Evolutionary conservation across 225 moss, liverwort and hornwort species (phyloP).

Genomic region (Thuidium tamariscinum): DNA sequence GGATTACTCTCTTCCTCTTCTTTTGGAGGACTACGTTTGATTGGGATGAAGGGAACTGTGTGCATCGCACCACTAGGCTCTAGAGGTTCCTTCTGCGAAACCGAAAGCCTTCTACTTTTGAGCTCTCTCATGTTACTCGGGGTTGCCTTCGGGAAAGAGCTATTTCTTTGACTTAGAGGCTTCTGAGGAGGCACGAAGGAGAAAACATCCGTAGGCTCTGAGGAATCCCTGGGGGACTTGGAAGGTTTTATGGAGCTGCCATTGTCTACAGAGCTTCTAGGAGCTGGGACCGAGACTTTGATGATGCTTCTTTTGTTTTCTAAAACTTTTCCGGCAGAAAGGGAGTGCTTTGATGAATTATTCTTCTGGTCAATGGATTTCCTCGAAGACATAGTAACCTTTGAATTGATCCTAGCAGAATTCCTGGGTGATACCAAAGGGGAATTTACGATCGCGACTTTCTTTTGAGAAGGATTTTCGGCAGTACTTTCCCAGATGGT

Average conservation of each 20-base stretch:
- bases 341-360: background rate
- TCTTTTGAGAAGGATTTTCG: background rate
- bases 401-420: background rate
- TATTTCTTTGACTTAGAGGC: background rate
- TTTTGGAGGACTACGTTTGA: background rate
- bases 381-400: background rate
- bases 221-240: background rate
- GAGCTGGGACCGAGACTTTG: background rate
- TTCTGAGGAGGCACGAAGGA: background rate
- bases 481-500: background rate
- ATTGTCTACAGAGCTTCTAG: background rate
- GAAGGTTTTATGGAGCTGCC: background rate
- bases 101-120: background rate
- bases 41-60: constrained; percentile 8
- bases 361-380: constrained; percentile 9
- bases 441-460: background rate
- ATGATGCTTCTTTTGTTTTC: background rate
- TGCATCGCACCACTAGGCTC: background rate
- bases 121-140: background rate
- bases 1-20: background rate
- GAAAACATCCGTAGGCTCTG: background rate
- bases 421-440: background rate
- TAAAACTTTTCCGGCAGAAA: background rate
- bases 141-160: background rate
- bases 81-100: background rate